Percentiles rank a stretch among this genome's conserved stretches.
Evolutionary conservation across 208 protist genomes (phyloP).

Genomic region (Porcisia deanei): DNA sequence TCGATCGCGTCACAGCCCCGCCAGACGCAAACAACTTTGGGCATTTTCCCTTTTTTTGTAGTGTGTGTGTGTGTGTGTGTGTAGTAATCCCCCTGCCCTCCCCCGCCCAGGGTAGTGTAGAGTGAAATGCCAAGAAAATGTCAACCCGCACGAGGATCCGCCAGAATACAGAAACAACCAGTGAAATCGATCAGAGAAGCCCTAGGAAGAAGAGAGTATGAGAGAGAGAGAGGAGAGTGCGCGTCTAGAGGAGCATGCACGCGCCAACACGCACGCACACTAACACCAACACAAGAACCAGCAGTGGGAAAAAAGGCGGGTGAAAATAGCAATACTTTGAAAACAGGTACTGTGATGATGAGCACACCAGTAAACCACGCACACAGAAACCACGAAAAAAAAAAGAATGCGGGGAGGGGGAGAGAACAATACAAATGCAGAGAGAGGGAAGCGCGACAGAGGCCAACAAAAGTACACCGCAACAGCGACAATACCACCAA

Average conservation of each 20-base stretch:
- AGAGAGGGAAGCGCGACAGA: background rate
- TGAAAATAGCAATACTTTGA: no score
- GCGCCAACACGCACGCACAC: no score
- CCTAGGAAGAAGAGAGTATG: background rate
- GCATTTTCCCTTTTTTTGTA: slow-evolving; percentile 19
- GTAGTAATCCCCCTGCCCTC: background rate
- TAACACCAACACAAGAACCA: no score
- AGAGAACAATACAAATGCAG: background rate
- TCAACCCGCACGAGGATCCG: no score
- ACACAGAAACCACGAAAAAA: background rate
- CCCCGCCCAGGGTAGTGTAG: background rate
- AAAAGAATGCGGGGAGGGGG: background rate
- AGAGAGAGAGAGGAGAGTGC: background rate
- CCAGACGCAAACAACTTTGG: slow-evolving; percentile 54
- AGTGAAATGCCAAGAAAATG: no score
- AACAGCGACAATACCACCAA: background rate
- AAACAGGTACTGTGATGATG: background rate
- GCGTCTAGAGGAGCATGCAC: background rate
- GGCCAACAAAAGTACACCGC: background rate
- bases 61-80: no score
- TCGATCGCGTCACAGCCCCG: slow-evolving; percentile 71
- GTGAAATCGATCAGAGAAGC: background rate
- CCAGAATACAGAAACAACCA: background rate
- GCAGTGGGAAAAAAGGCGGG: no score
- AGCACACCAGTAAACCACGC: background rate